Evolutionary conservation across 2,329 filamentous ascomycete genomes (phyloP).

Genomic region (Cordyceps cicadae): DNA sequence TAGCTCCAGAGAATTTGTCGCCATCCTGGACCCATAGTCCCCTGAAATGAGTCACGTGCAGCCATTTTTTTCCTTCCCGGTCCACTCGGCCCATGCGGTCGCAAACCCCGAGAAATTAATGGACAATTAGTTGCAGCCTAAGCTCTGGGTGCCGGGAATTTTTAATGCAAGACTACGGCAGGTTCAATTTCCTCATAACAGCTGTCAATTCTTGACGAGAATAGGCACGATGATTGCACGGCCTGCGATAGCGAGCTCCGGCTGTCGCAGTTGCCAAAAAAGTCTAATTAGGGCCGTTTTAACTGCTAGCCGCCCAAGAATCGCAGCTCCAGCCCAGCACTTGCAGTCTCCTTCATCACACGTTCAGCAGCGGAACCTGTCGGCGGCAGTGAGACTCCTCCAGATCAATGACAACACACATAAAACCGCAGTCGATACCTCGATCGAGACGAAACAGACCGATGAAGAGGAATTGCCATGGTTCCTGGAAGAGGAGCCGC

Average conservation of each 20-base stretch:
- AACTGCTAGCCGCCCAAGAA: not conserved
- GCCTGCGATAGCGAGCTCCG: slow-evolving; percentile 21
- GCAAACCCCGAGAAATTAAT: not conserved
- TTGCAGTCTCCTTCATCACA: slow-evolving; percentile 13
- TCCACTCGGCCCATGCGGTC: not conserved
- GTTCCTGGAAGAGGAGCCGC: slow-evolving; percentile 73
- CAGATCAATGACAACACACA: slow-evolving; percentile 7
- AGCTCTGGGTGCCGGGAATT: not conserved
- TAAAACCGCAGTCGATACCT: slow-evolving; percentile 14
- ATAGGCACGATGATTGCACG: slow-evolving; percentile 23
- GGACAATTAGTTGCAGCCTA: no score
- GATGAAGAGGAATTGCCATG: slow-evolving; percentile 51
- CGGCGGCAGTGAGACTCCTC: slow-evolving; percentile 12
- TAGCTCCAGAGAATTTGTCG: slow-evolving; percentile 8
- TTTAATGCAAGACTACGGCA: not conserved
- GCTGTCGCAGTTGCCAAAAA: slow-evolving; percentile 25
- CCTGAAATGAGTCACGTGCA: slow-evolving; percentile 8
- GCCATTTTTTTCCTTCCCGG: not conserved
- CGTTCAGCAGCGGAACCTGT: slow-evolving; percentile 18
- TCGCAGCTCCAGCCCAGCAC: slow-evolving; percentile 16
- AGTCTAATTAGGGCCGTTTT: slow-evolving; percentile 23
- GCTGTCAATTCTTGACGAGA: not conserved
- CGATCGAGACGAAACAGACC: not conserved
- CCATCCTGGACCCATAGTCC: not conserved
- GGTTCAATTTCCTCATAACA: not conserved